phyloP scores from a whole-genome alignment of 2,329 filamentous ascomycete genomes.

The Xylogone sp. region DNA sequence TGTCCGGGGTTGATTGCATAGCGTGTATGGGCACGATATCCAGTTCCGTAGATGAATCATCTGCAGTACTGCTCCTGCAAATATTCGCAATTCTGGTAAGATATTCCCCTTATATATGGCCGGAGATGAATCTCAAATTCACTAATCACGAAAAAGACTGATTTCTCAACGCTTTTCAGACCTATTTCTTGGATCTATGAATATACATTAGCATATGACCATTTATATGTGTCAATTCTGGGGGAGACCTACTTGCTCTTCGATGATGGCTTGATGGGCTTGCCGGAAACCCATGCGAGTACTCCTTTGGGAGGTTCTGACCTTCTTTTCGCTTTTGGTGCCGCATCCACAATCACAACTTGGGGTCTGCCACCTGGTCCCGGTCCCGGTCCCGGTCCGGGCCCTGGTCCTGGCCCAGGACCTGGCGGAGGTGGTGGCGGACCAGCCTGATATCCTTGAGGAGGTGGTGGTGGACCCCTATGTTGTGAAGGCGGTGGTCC shows the following conservation, averaged over 20 bases:
- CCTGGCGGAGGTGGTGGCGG: conserved; percentile 11
- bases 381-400: conserved; percentile 10
- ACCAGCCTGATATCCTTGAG: conserved; percentile 6
- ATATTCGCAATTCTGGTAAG: conserved; percentile 38
- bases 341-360: conserved; percentile 10
- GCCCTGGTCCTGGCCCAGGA: conserved; percentile 10
- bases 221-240: conserved; percentile 3
- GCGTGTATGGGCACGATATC: background rate
- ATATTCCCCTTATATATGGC: conserved; percentile 5
- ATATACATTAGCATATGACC: background rate
- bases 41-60: conserved; percentile 16
- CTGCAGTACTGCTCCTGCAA: conserved; percentile 27
- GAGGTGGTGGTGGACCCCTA: conserved; percentile 17
- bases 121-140: conserved; percentile 6
- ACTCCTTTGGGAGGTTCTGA: conserved; percentile 15
- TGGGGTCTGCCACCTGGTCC: conserved; percentile 5
- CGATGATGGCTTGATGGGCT: conserved; percentile 19
- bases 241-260: conserved; percentile 17
- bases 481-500: conserved; percentile 11
- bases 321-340: conserved; percentile 9
- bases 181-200: conserved; percentile 23
- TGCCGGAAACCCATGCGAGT: conserved; percentile 24
- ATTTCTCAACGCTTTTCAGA: too few relatives aligned
- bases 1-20: conserved; percentile 2
- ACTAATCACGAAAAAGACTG: conserved; percentile 19